A percentile compares a stretch with the other conserved stretches of the same genome.
phyloP scores from a whole-genome alignment of 352 stramenopile genomes.

The Phytophthora foliorum region DNA sequence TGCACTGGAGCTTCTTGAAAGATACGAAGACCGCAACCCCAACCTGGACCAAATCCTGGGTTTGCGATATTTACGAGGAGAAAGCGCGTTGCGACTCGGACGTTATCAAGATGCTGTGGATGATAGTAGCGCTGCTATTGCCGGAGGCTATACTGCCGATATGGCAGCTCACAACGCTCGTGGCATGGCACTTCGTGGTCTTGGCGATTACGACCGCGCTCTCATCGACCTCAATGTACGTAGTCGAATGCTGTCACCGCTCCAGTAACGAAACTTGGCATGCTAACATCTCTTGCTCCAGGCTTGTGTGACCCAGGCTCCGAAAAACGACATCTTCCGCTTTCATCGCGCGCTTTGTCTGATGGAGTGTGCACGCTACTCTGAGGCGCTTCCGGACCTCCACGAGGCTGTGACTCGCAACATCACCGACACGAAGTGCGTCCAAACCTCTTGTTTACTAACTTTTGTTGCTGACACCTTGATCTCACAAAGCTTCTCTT shows the following conservation, averaged over 20 bases:
- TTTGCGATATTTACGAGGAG: conserved; percentile 53
- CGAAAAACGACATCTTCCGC: conserved; percentile 68
- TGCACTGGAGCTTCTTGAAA: conserved; percentile 40
- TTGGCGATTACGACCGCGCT: conserved; percentile 66
- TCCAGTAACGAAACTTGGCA: background rate
- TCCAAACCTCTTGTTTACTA: conserved; percentile 13
- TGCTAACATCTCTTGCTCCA: conserved; percentile 14
- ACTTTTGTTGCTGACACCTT: background rate
- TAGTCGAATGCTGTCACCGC: background rate
- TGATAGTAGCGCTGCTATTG: conserved; percentile 51
- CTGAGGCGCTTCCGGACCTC: conserved; percentile 62
- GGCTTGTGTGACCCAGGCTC: conserved; percentile 50
- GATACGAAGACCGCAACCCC: conserved; percentile 21
- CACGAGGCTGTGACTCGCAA: conserved; percentile 51
- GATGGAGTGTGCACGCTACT: conserved; percentile 62
- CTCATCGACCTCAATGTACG: conserved; percentile 68
- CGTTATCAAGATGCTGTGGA: conserved; percentile 54
- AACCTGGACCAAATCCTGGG: conserved; percentile 28
- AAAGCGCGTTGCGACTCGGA: conserved; percentile 57
- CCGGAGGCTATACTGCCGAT: conserved; percentile 42
- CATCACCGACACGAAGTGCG: conserved; percentile 41
- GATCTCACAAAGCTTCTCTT: conserved; percentile 9
- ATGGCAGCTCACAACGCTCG: conserved; percentile 61
- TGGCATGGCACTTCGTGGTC: conserved; percentile 62
- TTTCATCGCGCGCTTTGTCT: conserved; percentile 74